phyloP scores from a whole-genome alignment of 129 eudicot genomes.

The Flaveria trinervia region DNA sequence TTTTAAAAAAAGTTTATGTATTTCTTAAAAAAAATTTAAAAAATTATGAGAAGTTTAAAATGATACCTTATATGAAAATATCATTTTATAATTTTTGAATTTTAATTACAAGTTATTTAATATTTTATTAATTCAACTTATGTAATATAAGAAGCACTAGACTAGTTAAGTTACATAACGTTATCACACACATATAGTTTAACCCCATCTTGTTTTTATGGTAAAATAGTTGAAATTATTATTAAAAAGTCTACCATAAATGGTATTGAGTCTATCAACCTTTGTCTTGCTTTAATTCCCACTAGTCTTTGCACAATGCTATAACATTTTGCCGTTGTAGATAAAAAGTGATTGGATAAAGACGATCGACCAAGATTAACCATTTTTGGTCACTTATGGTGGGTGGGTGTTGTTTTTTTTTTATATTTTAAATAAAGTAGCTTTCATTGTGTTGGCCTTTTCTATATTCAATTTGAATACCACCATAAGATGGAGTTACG shows the following conservation, averaged over 20 bases:
- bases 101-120: too few relatives aligned
- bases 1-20: too few relatives aligned
- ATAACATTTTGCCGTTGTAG: background rate
- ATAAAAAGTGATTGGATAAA: slow-evolving; percentile 10
- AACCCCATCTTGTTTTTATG: too few relatives aligned
- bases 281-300: background rate
- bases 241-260: background rate
- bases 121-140: too few relatives aligned
- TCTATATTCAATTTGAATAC: background rate
- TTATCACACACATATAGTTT: too few relatives aligned
- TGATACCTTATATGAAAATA: too few relatives aligned
- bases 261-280: background rate
- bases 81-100: too few relatives aligned
- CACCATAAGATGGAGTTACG: slow-evolving; percentile 5
- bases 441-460: background rate
- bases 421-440: background rate
- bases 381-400: slow-evolving; percentile 10
- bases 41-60: too few relatives aligned
- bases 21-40: too few relatives aligned
- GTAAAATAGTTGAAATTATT: too few relatives aligned
- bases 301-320: background rate
- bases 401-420: background rate
- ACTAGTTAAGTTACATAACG: too few relatives aligned
- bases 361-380: background rate
- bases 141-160: too few relatives aligned